phyloP scores from a whole-genome alignment of 2,329 filamentous ascomycete genomes.

The Aspergillus fumigatiaffinis region DNA sequence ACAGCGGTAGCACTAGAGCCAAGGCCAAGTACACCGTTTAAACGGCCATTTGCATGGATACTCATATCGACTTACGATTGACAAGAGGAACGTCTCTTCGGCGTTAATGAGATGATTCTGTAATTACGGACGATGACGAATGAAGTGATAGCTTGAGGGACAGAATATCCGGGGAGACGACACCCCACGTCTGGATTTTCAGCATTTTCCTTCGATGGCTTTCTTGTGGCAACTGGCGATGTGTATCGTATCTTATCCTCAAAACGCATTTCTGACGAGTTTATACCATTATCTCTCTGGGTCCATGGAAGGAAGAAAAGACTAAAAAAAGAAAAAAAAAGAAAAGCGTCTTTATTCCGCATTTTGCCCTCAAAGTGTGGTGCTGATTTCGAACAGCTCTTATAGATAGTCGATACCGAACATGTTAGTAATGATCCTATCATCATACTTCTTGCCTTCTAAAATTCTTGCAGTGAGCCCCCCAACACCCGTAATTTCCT shows the following conservation, averaged over 20 bases:
- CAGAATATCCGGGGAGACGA: slow-evolving; percentile 6
- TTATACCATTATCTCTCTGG: slow-evolving; percentile 23
- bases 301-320: slow-evolving; percentile 2
- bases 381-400: background rate
- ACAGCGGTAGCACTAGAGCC: slow-evolving; percentile 87
- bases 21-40: slow-evolving; percentile 92
- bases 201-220: slow-evolving; percentile 24
- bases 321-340: slow-evolving; percentile 1
- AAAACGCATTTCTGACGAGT: slow-evolving; percentile 27
- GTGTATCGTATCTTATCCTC: slow-evolving; percentile 33
- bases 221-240: slow-evolving; percentile 24
- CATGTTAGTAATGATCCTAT: background rate
- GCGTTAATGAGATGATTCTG: slow-evolving; percentile 14
- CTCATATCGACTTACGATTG: slow-evolving; percentile 14
- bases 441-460: background rate
- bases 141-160: slow-evolving; percentile 10
- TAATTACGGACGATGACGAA: slow-evolving; percentile 16
- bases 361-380: background rate
- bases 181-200: slow-evolving; percentile 11
- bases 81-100: slow-evolving; percentile 12
- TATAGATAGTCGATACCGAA: background rate
- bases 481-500: background rate
- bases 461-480: background rate
- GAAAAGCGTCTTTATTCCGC: background rate
- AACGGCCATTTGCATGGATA: slow-evolving; percentile 15